Base-by-base conservation (phyloP, 2,329 filamentous ascomycete genomes). In the Fusarium piperis region DNA sequence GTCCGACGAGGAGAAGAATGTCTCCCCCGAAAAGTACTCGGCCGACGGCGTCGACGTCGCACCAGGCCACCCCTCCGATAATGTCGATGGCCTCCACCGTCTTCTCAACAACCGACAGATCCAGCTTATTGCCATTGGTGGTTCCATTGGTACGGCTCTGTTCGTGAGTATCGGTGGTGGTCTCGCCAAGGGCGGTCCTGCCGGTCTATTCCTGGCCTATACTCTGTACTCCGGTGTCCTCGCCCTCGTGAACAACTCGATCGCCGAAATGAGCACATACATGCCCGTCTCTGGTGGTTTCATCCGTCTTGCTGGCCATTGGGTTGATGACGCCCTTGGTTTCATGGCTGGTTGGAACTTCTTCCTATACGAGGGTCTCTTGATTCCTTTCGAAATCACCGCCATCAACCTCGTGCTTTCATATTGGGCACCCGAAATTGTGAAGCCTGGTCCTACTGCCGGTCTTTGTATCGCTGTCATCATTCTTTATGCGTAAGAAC, bases 391-490 rank as follows among this genome's bases (percentile, higher is more conserved):
- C 68, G 82, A 84, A 71, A 83, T 84, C 55, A 80, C 82, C 9
- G 82, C 82, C 16, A 74, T 83, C 20, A 83, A 82, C 61, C 73
- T 83, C 16, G 81, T 86, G 38, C 81, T 87, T 20, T 80, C 80
- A 30, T 83, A 77, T 60, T 83, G 81, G 81, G 78, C 77, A 56
- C 62, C 67, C 3, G 74, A 85, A 78, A 83, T 77, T 62, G 79
- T 92, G 67, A 86, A 90, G 68, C 91, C 91, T 11, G 88, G 89
- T 48, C 93, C 93, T 78, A 92, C 89, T 20, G 89, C 92, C 79
- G 73, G 83, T 83, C 86, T 92, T 48, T 90, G 89, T 68, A 82
- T 85, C 35, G 87, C 85, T 35, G 82, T 87, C 23, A 87, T 90
- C 39, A 77, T 88, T 13, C 80, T 86, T 41, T 90, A 90, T 76